Percentiles rank a stretch among this genome's conserved stretches.
Evolutionary conservation across 345 rosid genomes (phyloP).

Genomic region (Populus simonii): DNA sequence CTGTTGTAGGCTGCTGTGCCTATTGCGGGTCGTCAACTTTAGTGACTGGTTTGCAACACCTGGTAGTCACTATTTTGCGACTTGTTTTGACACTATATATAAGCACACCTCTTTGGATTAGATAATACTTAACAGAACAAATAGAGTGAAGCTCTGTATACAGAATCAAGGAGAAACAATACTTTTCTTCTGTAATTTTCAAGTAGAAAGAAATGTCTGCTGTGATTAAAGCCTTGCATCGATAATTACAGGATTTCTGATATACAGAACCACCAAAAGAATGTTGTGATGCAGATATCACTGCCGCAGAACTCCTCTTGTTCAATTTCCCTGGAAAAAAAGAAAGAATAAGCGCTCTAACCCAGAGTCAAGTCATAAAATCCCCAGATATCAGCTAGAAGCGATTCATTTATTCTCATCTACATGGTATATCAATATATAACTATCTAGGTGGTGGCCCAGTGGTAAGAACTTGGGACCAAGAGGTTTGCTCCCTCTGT

Average conservation of each 20-base stretch:
- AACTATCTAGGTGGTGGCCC: too few relatives aligned
- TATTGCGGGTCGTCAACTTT: too few relatives aligned
- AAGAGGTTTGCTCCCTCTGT: too few relatives aligned
- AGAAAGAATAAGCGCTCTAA: not conserved
- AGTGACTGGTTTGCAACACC: too few relatives aligned
- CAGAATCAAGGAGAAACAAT: not conserved
- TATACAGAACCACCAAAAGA: not conserved
- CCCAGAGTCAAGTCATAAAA: not conserved
- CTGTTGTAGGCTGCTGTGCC: too few relatives aligned
- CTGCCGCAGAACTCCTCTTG: not conserved
- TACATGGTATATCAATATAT: too few relatives aligned
- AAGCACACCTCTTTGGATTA: too few relatives aligned
- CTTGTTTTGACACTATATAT: too few relatives aligned
- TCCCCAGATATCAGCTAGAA: not conserved
- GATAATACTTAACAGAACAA: too few relatives aligned
- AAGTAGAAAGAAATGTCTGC: not conserved
- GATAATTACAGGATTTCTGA: not conserved
- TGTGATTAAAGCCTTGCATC: not conserved
- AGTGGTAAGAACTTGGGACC: too few relatives aligned
- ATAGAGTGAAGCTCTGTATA: too few relatives aligned
- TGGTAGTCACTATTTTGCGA: too few relatives aligned
- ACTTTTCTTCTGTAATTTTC: not conserved
- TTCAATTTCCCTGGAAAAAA: not conserved
- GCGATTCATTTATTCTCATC: not conserved
- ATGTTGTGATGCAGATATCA: not conserved